phyloP scores from a whole-genome alignment of 192 early-diverging fungal species.

The Rhizophlyctis rosea region DNA sequence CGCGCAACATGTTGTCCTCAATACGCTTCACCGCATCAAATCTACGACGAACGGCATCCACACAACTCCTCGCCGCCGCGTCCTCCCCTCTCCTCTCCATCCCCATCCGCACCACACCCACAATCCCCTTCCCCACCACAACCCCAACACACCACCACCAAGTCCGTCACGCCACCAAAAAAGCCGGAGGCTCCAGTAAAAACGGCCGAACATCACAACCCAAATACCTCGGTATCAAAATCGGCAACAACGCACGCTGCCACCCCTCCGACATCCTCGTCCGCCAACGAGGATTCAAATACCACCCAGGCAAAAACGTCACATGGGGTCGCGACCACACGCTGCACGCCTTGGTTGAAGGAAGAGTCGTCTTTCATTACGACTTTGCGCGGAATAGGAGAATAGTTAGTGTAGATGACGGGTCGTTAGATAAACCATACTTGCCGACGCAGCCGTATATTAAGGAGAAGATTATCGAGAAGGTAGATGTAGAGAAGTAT shows the following conservation, averaged over 20 bases:
- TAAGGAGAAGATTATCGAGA: conserved; percentile 39
- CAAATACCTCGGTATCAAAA: conserved; percentile 51
- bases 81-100: no score
- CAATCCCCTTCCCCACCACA: no score
- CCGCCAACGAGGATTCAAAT: conserved; percentile 44
- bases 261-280: conserved; percentile 45
- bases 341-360: conserved; percentile 34
- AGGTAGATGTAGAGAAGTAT: conserved; percentile 39
- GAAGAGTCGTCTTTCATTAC: conserved; percentile 45
- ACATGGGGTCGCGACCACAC: conserved; percentile 48
- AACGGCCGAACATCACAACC: conserved; percentile 52
- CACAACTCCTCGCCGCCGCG: no score
- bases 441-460: conserved; percentile 32
- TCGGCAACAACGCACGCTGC: conserved; percentile 32
- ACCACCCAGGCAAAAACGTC: conserved; percentile 43
- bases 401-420: conserved; percentile 40
- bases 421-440: conserved; percentile 17
- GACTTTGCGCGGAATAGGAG: conserved; percentile 37
- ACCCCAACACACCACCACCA: conserved; percentile 18
- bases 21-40: no score
- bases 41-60: no score
- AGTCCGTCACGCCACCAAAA: conserved; percentile 51
- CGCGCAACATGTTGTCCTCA: no score
- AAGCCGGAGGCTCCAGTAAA: conserved; percentile 45
- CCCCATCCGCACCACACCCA: no score